Base-by-base conservation (phyloP, 208 protist genomes). In the Tritrichomonas foetus region DNA sequence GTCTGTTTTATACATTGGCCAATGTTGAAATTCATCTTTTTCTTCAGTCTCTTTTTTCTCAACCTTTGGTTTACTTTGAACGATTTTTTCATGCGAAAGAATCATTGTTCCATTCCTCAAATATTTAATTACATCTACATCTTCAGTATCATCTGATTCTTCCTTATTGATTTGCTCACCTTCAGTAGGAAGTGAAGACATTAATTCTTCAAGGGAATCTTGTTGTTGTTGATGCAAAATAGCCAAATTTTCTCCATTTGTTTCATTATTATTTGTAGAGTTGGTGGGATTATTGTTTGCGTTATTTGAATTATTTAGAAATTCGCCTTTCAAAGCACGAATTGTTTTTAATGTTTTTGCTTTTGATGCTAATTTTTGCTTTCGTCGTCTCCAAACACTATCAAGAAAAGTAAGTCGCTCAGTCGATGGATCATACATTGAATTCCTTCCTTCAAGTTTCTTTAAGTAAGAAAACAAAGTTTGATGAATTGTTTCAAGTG, bases 381-480 rank as follows among this genome's bases (percentile, higher is more conserved):
- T 82, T 20, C 74, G 74, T n/a, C 74, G 74, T 9, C 41, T 47
- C 74, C 74, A 82, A 16, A 82, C 41, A 9, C 16, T 50, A 30
- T 82, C 41, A 1, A 82, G 41, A 25, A 82, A 82, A 0, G 74
- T 82, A 14, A 82, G 22, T 30, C 50, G 47, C 14, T 53, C 41
- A 8, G 74, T 82, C 5, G 47, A 50, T 8, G 74, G 74, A 53
- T 82, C 74, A 53, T 50, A 82, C 74, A 82, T 82, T 30, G 74
- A 50, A 8, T 47, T 33, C 3, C 74, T 3, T 5, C 74, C 74
- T 82, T 82, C 41, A 20, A 50, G 74, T 44, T 82, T 82, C 41
- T 82, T 82, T 25, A 82, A 41, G 41, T 82, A 82, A 1, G 74
- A 82, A 53, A 82, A 82, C 41, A 82, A 30, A 22, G 74, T 82